Percentiles rank a stretch among this genome's conserved stretches.
Evolutionary conservation across 805 yeast genomes (phyloP).

Genomic region (Saccharomycopsis microspora): DNA sequence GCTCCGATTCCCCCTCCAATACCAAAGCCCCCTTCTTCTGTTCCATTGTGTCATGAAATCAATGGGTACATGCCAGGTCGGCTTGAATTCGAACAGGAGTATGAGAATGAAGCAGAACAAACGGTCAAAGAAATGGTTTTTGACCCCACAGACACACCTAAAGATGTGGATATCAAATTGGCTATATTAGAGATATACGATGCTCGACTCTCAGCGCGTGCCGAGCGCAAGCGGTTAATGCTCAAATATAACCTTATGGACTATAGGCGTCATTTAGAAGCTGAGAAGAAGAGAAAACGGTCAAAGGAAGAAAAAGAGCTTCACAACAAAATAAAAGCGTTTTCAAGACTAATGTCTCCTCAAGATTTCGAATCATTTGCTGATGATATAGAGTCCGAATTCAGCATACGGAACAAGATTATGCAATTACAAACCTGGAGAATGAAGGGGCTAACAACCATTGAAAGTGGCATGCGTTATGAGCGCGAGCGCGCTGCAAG

Average conservation of each 20-base stretch:
- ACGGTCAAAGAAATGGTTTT: constrained; percentile 92
- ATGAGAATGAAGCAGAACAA: constrained; percentile 92
- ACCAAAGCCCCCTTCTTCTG: constrained; percentile 81
- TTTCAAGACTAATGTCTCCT: constrained; percentile 68
- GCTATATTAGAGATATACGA: constrained; percentile 84
- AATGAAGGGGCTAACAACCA: constrained; percentile 71
- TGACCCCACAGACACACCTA: constrained; percentile 82
- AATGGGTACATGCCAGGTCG: constrained; percentile 99
- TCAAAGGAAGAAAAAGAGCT: constrained; percentile 85
- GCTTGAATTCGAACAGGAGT: constrained; percentile 90
- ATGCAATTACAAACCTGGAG: constrained; percentile 92
- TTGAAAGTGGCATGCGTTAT: constrained; percentile 74
- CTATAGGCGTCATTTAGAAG: constrained; percentile 67
- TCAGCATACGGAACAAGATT: constrained; percentile 68
- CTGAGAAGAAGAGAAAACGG: constrained; percentile 59
- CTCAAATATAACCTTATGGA: constrained; percentile 72
- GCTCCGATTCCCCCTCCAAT: constrained; percentile 75
- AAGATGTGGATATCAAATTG: constrained; percentile 83
- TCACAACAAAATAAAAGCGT: constrained; percentile 64
- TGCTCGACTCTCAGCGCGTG: constrained; percentile 79
- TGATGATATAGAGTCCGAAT: constrained; percentile 64
- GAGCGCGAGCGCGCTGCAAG: constrained; percentile 80
- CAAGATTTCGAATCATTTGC: constrained; percentile 70
- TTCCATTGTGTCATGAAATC: constrained; percentile 91
- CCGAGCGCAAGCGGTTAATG: constrained; percentile 80